Base-by-base conservation (phyloP, 2,329 filamentous ascomycete species). In the Didymella segeticola region DNA sequence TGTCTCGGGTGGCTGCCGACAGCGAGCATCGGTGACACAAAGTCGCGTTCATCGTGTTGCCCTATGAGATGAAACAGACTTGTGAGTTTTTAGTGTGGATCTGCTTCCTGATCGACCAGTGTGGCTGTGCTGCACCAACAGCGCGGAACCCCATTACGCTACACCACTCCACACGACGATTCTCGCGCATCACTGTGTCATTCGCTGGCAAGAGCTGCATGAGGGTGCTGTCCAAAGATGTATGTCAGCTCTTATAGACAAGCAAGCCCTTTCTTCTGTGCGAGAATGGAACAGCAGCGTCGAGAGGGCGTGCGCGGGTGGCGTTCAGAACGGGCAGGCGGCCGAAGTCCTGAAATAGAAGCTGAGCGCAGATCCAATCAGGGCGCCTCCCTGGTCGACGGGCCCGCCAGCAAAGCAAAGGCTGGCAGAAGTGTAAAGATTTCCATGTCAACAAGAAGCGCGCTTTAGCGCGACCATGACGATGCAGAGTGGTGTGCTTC, bases 111-210 rank as follows among this genome's bases (percentile, higher is more conserved):
- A 43, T 47, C 43, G 31, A 14, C 33, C 14, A 15, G 30, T 30
- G 45, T 53, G 43, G 51, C 45, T 33, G 43, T 53, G 50, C 49
- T 26, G 48, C 42, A 20, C 49, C 49, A 14, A 14, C 33, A 26
- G 25, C 20, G n/a, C 19, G 27, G 47, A 17, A 26, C 1, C 12
- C 14, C 31, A 26, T 30, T 12, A 22, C 41, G 33, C 27, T 26
- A 27, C 48, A 33, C 27, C 33, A 25, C 48, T 46, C 33, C 20
- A 34, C 33, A 45, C 27, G 27, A 39, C 29, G 4, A 22, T 17
- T 6, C 8, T 23, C 15, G 36, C 27, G 17, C 17, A 23, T 14
- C 20, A 19, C 19, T n/a, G 36, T 11, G 22, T n/a, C 22, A 25
- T 34, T 20, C 15, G 30, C 34, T 29, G 26, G 34, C 20, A 10